Percentiles rank a stretch among this genome's conserved stretches.
phyloP scores from a whole-genome alignment of 805 yeast genomes.

The Millerozyma miso region DNA sequence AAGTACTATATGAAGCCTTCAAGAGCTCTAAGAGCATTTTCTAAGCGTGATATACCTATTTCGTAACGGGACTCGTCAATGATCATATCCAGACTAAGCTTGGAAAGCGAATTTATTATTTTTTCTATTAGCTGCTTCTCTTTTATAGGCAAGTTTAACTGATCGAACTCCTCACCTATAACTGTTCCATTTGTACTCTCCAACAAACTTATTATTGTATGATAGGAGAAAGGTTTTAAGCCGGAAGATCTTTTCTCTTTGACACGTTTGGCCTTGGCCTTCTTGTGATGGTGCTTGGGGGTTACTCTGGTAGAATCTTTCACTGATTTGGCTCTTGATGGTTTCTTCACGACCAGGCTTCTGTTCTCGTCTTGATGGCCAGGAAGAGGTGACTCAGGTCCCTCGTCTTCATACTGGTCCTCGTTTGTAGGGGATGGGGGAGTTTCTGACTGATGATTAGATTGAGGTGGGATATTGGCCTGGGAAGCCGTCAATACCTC shows the following conservation, averaged over 20 bases:
- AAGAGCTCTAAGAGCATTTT: conserved; percentile 76
- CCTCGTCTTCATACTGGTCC: conserved; percentile 36
- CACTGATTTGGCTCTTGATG: conserved; percentile 32
- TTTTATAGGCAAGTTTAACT: conserved; percentile 65
- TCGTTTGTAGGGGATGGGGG: conserved; percentile 10
- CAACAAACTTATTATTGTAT: conserved; percentile 46
- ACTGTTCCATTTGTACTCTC: conserved; percentile 60
- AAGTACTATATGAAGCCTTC: conserved; percentile 60
- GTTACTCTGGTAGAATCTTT: conserved; percentile 21
- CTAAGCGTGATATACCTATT: conserved; percentile 75
- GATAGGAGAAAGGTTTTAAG: conserved; percentile 36
- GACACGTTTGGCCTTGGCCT: conserved; percentile 9
- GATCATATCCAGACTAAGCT: conserved; percentile 88
- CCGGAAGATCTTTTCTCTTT: conserved; percentile 5
- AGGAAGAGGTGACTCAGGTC: conserved; percentile 27
- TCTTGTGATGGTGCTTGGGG: conserved; percentile 18
- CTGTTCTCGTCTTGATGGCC: neutral
- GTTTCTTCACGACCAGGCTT: conserved; percentile 18
- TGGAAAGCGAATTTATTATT: conserved; percentile 77
- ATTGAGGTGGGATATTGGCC: neutral
- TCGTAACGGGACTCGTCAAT: conserved; percentile 75
- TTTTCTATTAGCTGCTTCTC: conserved; percentile 80
- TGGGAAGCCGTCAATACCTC: neutral
- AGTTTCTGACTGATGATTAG: neutral
- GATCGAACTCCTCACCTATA: conserved; percentile 68